Percentiles rank a stretch among this genome's conserved stretches.
These are phyloP conservation scores for Phytophthora agathidicida DNA, from an alignment of 352 stramenopile genomes.

Conservation along the genomic window DNA sequence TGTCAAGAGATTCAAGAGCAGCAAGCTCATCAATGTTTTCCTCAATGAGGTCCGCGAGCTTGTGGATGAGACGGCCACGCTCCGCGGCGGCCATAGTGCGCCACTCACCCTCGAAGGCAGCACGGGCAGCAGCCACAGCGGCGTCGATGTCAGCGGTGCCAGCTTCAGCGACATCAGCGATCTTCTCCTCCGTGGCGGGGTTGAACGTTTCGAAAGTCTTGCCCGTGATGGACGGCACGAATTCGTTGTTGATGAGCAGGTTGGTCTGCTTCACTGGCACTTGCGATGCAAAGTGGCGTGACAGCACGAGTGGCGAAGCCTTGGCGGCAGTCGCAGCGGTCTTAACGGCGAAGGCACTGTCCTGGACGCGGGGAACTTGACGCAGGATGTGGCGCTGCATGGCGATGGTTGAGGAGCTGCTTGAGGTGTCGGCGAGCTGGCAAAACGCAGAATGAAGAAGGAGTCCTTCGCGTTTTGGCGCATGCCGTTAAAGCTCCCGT, in stretches of 20 bases:
- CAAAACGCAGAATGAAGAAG: conserved; percentile 34
- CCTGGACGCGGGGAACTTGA: conserved; percentile 36
- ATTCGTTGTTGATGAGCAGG: conserved; percentile 89
- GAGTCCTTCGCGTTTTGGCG: no score
- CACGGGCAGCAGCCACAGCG: conserved; percentile 71
- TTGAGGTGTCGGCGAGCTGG: conserved; percentile 10
- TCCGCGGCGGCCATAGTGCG: conserved; percentile 50
- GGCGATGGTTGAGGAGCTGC: background rate
- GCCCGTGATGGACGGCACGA: conserved; percentile 68
- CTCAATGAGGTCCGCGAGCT: conserved; percentile 62
- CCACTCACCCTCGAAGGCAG: conserved; percentile 75
- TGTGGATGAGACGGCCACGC: conserved; percentile 51
- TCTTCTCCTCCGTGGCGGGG: conserved; percentile 84
- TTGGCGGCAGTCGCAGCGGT: conserved; percentile 23
- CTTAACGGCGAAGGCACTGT: conserved; percentile 13
- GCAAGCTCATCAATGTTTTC: conserved; percentile 70
- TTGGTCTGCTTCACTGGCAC: conserved; percentile 71
- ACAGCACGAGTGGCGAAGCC: conserved; percentile 22
- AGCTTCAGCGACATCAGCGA: conserved; percentile 69
- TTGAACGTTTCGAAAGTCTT: conserved; percentile 84
- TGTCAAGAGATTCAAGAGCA: conserved; percentile 93
- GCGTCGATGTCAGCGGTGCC: conserved; percentile 67
- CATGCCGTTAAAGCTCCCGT: no score
- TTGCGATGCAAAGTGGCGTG: conserved; percentile 43
- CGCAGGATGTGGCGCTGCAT: conserved; percentile 65